Evolutionary conservation across 225 moss, liverwort and hornwort species (phyloP), one percentile per base, ranked within the genome.

Genomic region (Polytrichum formosum): DNA sequence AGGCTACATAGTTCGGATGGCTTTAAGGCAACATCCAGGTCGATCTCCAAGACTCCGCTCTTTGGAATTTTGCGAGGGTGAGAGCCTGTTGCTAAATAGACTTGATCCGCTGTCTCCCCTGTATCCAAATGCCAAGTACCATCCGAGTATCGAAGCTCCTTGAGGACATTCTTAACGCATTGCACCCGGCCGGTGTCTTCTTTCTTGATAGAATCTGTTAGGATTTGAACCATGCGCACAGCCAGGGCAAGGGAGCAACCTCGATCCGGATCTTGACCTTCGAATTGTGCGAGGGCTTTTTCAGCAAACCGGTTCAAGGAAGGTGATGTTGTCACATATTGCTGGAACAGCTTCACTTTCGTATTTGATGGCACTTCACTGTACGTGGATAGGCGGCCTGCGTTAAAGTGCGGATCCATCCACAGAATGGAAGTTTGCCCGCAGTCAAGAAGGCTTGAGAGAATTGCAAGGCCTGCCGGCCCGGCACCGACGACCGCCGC

Each of bases 281-380:
- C 35, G 18, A 80, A 83, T 10, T 28, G 78, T 21, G 59, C 63
- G 9, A 87, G 78, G 25, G 83, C 63, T 56, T 69, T 23, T 9
- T 59, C 28, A 20, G 87, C 64, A 5, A 71, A 83, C 17, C 87
- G 83, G 54, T 21, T 79, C 77, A 85, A 70, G 35, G 83, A 70
- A 23, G 83, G 83, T 9, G 89, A 85, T 2, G 80, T 79, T 10
- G 83, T 86, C 53, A 85, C 86, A 54, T 59, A 89, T 53, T 83
- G 86, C 73, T 79, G 76, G 63, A 89, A 89, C 1, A 86, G 83
- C 37, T 79, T 81, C 74, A 85, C 89, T 77, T 83, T 89, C 1
- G 89, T 86, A 19, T 89, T 89, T 75, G 85, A 86, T 1, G 89
- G 89, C 10, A 89, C 89, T 70, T 89, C 89, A 5, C 64, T 69